These are phyloP conservation scores for Aureobasidium subglaciale DNA, from an alignment of 2,329 filamentous ascomycete species.

Conservation along the genomic window DNA sequence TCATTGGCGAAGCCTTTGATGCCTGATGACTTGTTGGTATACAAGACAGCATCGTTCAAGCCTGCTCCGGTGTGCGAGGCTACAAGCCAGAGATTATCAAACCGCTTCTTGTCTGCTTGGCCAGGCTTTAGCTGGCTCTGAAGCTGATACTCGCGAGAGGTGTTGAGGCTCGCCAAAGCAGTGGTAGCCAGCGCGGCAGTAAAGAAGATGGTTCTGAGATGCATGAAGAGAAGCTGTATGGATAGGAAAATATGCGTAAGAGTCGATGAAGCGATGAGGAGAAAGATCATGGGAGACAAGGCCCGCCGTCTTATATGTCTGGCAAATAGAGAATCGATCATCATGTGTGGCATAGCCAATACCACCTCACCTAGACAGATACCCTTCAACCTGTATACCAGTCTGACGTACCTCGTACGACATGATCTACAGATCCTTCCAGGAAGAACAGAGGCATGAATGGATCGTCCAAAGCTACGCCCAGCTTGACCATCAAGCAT, in stretches of 20 bases:
- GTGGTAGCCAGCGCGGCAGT: slow-evolving; percentile 19
- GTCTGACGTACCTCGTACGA: neutral
- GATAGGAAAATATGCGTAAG: neutral
- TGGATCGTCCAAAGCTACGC: neutral
- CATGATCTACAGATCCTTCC: neutral
- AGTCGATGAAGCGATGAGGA: neutral
- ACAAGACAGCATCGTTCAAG: slow-evolving; percentile 25
- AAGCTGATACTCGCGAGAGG: slow-evolving; percentile 24
- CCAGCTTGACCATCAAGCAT: neutral
- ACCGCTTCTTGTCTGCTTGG: slow-evolving; percentile 20
- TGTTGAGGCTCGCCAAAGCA: slow-evolving; percentile 21
- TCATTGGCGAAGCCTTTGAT: slow-evolving; percentile 23
- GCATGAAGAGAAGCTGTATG: neutral
- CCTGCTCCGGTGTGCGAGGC: slow-evolving; percentile 21
- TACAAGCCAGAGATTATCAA: slow-evolving; percentile 25
- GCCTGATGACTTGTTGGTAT: slow-evolving; percentile 15
- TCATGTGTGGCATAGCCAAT: neutral
- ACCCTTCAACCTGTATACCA: neutral
- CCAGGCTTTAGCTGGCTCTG: slow-evolving; percentile 23
- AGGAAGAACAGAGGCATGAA: neutral
- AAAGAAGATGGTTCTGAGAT: slow-evolving; percentile 4
- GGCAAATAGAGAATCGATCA: neutral
- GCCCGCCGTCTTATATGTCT: neutral
- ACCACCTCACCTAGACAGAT: neutral
- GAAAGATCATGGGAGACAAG: neutral